Percentiles rank a stretch among this genome's conserved stretches.
These are phyloP conservation scores for Hibiscus syriacus DNA, from an alignment of 345 rosid genomes.

Conservation along the genomic window DNA sequence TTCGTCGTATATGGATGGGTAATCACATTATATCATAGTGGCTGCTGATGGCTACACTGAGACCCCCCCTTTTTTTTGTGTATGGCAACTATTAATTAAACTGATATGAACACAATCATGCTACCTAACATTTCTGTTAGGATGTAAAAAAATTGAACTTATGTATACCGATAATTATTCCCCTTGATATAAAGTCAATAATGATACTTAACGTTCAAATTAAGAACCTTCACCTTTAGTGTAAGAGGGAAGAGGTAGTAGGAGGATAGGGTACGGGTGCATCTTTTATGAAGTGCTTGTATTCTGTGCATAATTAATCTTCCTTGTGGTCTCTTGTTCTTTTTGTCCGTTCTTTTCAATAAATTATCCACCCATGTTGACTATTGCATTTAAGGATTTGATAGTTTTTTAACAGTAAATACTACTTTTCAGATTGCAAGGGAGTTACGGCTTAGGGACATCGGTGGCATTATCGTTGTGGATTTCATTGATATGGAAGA, in stretches of 20 bases:
- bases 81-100: not conserved
- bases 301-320: not conserved
- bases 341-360: not conserved
- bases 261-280: not conserved
- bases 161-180: not conserved
- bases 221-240: not conserved
- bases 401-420: constrained; percentile 9
- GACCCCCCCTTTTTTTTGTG: not conserved
- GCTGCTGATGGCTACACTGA: not conserved
- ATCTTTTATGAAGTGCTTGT: not conserved
- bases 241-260: not conserved
- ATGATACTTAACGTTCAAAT: not conserved
- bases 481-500: constrained; percentile 97
- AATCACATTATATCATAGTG: not conserved
- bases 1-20: not conserved
- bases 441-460: constrained; percentile 88
- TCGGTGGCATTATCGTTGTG: constrained; percentile 96
- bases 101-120: not conserved
- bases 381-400: constrained; percentile 7
- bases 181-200: not conserved
- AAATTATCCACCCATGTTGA: constrained; percentile 5
- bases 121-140: not conserved
- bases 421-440: constrained; percentile 73
- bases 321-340: not conserved
- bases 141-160: not conserved